Conservation (phyloP, 805 yeast species). For the Pichia californica region DNA sequence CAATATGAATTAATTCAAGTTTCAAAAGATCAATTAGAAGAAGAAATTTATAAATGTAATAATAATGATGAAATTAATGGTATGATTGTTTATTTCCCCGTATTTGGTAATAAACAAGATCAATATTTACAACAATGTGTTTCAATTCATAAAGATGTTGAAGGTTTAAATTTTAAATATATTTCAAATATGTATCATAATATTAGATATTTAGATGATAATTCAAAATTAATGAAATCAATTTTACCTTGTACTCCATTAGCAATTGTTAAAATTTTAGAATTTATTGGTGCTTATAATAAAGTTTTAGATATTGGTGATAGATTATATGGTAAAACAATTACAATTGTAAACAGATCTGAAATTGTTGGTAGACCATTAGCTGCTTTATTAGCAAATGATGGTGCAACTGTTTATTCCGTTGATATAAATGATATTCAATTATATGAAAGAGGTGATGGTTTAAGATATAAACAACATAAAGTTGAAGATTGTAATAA, state of each 20-base stretch:
- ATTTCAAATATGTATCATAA: constrained; percentile 95
- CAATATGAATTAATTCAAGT: constrained; percentile 69
- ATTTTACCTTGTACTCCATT: constrained; percentile 95
- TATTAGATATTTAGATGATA: constrained; percentile 70
- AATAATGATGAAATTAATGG: constrained; percentile 73
- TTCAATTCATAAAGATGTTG: constrained; percentile 88
- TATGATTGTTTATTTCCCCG: constrained; percentile 96
- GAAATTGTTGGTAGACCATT: constrained; percentile 97
- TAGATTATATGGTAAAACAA: constrained; percentile 86
- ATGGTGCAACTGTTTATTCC: constrained; percentile 94
- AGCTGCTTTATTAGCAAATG: constrained; percentile 93
- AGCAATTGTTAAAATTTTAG: constrained; percentile 89
- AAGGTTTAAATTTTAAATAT: constrained; percentile 86
- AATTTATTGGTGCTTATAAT: constrained; percentile 84
- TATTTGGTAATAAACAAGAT: constrained; percentile 91
- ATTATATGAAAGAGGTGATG: constrained; percentile 90
- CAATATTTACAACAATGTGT: constrained; percentile 93
- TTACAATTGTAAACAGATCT: constrained; percentile 85
- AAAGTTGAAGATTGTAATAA: constrained; percentile 56
- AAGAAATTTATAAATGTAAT: constrained; percentile 76
- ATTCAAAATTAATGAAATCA: constrained; percentile 62
- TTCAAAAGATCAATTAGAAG: constrained; percentile 77
- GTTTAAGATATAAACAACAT: constrained; percentile 74
- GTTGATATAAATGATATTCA: constrained; percentile 85
- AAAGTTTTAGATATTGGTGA: constrained; percentile 78